Evolutionary conservation across 73 alveolate species (phyloP).

Genomic region (Paramecium sonneborni): DNA sequence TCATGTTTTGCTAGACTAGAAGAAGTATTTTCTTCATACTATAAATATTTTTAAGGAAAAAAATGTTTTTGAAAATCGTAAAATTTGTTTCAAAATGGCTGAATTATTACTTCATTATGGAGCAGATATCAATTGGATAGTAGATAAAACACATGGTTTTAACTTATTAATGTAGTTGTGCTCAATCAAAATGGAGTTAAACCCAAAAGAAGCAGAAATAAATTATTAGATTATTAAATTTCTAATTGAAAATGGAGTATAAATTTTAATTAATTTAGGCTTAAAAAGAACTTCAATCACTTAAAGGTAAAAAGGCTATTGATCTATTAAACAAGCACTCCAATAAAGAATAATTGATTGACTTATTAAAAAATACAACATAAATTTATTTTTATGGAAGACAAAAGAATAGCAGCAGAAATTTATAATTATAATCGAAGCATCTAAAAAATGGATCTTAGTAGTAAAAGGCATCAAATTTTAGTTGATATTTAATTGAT

Average conservation of each 20-base stretch:
- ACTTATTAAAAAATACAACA: neutral
- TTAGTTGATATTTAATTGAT: neutral
- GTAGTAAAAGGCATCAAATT: neutral
- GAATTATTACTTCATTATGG: conserved; percentile 75
- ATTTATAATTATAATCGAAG: neutral
- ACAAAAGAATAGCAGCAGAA: neutral
- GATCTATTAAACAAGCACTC: conserved; percentile 35
- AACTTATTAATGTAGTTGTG: conserved; percentile 77
- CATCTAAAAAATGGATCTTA: neutral
- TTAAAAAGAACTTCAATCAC: conserved; percentile 5
- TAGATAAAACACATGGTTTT: conserved; percentile 68
- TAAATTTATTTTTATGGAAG: conserved; percentile 41
- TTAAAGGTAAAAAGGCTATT: conserved; percentile 43
- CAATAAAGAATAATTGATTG: conserved; percentile 38
- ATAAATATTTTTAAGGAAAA: neutral
- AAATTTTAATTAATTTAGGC: neutral
- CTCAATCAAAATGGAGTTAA: conserved; percentile 67
- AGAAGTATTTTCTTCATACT: conserved; percentile 30
- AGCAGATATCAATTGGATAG: conserved; percentile 77
- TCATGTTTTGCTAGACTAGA: conserved; percentile 76
- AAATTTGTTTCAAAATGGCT: conserved; percentile 81
- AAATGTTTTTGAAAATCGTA: conserved; percentile 79
- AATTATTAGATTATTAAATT: conserved; percentile 73
- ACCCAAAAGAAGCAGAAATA: conserved; percentile 65
- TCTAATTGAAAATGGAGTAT: conserved; percentile 74